Conservation (phyloP, 2,329 filamentous ascomycete species). For the Penicillium glabrum region DNA sequence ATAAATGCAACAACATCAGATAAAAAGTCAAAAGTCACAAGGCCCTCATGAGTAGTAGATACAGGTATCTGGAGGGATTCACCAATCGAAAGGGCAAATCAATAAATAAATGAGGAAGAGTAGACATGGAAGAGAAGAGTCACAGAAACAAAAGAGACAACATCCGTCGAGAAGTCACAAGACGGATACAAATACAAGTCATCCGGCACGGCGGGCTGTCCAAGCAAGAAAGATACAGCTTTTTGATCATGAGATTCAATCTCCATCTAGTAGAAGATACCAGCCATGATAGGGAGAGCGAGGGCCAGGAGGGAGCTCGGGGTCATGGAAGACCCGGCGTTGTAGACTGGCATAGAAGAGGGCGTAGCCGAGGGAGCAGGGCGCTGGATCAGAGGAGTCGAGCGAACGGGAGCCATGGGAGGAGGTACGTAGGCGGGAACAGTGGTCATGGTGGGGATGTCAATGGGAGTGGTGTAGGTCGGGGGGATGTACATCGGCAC, state of each 20-base stretch:
- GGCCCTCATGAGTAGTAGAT: constrained; percentile 19
- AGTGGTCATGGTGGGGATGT: constrained; percentile 15
- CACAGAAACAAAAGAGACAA: constrained; percentile 1
- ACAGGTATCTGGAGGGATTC: constrained; percentile 8
- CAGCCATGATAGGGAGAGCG: constrained; percentile 17
- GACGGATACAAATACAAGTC: constrained; percentile 1
- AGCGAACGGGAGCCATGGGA: constrained; percentile 10
- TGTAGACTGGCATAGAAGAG: constrained; percentile 15
- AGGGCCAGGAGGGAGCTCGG: constrained; percentile 15
- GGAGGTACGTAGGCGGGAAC: constrained; percentile 11
- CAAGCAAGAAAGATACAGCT: background rate
- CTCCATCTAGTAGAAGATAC: constrained; percentile 16
- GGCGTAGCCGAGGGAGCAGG: constrained; percentile 11
- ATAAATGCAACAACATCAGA: background rate
- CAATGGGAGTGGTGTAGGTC: constrained; percentile 21
- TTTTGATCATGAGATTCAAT: background rate
- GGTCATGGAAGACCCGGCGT: constrained; percentile 18
- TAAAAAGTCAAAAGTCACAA: constrained; percentile 8
- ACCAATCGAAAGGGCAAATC: background rate
- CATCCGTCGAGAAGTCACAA: constrained; percentile 4
- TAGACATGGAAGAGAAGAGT: constrained; percentile 10
- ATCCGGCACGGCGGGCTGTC: background rate
- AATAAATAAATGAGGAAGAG: constrained; percentile 13
- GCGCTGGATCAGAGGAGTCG: constrained; percentile 19
- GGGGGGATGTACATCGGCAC: constrained; percentile 12